These are phyloP conservation scores for Ochetophila trinervis DNA, from an alignment of 306 rosid genomes.

Conservation along the genomic window DNA sequence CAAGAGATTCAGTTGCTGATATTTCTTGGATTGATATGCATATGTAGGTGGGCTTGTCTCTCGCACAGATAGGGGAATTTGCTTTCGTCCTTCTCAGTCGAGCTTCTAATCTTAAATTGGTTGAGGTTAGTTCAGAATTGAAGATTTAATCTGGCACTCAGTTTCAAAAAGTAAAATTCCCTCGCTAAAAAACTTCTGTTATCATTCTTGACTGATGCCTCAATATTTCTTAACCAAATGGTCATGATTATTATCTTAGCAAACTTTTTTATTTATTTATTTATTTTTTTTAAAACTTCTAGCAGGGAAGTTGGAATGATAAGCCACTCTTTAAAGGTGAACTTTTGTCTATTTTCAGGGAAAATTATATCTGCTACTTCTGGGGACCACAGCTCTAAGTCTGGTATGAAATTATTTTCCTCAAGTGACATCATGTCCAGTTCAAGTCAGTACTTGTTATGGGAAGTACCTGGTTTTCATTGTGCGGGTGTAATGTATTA, in stretches of 20 bases:
- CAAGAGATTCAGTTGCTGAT: slow-evolving; percentile 2
- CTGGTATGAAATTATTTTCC: slow-evolving; percentile 35
- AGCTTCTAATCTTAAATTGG: slow-evolving; percentile 95
- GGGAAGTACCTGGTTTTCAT: not conserved
- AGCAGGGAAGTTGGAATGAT: slow-evolving; percentile 1
- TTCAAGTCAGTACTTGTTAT: not conserved
- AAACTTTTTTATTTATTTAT: no score
- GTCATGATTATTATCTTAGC: not conserved
- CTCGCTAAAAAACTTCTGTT: slow-evolving; percentile 2
- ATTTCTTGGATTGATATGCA: slow-evolving; percentile 36
- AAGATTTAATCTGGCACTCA: not conserved
- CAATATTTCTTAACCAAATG: no score
- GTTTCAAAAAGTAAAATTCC: not conserved
- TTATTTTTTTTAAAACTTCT: not conserved
- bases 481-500: not conserved
- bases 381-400: slow-evolving; percentile 61
- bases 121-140: slow-evolving; percentile 60
- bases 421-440: not conserved
- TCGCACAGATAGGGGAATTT: slow-evolving; percentile 98
- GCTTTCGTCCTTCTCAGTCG: slow-evolving; percentile 99
- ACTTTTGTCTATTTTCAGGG: slow-evolving; percentile 40
- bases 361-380: slow-evolving; percentile 52
- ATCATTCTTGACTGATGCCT: not conserved
- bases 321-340: slow-evolving; percentile 3
- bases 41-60: slow-evolving; percentile 93